Conservation (phyloP, 202 grass and related monocot genomes). For the Eragrostis tef region DNA sequence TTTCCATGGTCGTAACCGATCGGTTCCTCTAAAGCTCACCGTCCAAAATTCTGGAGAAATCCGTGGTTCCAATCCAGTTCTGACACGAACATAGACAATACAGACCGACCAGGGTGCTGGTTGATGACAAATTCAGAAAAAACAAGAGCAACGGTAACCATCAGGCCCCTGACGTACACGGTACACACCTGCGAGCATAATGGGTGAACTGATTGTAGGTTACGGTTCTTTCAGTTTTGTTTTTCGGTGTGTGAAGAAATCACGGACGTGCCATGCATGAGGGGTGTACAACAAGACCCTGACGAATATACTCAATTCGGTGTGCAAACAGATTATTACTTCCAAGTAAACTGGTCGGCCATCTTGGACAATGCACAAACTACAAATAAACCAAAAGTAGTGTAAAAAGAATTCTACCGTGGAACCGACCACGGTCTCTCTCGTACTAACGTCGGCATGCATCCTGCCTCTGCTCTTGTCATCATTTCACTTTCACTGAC, state of each 20-base stretch:
- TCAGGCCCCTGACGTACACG: not conserved
- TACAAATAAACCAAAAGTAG: not conserved
- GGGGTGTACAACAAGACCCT: not conserved
- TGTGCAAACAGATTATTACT: not conserved
- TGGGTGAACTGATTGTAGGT: not conserved
- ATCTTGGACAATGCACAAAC: not conserved
- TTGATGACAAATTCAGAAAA: slow-evolving; percentile 1
- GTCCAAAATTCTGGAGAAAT: slow-evolving; percentile 15
- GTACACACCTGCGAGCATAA: not conserved
- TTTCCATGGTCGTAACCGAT: not conserved
- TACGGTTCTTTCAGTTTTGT: no score
- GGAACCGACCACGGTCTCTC: not conserved
- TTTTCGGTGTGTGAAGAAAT: not conserved
- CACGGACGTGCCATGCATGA: slow-evolving; percentile 3
- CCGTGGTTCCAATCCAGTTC: not conserved
- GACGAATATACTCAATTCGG: not conserved
- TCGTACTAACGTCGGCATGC: not conserved
- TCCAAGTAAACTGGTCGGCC: not conserved
- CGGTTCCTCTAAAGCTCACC: slow-evolving; percentile 35
- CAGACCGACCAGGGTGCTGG: not conserved
- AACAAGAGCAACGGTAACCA: not conserved
- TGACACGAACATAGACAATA: slow-evolving; percentile 31
- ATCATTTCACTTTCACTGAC: not conserved
- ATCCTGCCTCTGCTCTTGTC: not conserved
- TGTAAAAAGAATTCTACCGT: not conserved